A percentile compares a stretch with the other conserved stretches of the same genome.
Conservation (phyloP, 148 eudicot genomes). For the Beta vulgaris region DNA sequence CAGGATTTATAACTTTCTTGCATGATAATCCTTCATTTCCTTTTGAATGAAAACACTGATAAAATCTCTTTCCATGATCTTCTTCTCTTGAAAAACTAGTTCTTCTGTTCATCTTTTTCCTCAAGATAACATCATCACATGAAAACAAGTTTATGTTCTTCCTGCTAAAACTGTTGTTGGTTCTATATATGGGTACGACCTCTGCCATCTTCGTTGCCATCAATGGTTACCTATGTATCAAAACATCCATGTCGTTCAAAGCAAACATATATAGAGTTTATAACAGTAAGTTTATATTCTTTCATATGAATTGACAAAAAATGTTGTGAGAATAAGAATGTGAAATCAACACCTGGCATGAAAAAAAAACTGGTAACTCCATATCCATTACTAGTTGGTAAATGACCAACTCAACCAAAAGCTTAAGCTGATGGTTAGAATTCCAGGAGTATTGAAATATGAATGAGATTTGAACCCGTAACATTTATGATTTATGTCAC, state of each 20-base stretch:
- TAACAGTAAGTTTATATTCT: too few relatives aligned
- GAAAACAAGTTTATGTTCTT: not conserved
- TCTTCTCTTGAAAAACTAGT: not conserved
- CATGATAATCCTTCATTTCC: slow-evolving; percentile 12
- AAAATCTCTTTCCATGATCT: slow-evolving; percentile 9
- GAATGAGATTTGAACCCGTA: too few relatives aligned
- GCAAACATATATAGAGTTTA: not conserved
- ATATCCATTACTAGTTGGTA: too few relatives aligned
- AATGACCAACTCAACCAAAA: too few relatives aligned
- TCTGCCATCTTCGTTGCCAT: slow-evolving; percentile 41
- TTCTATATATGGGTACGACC: slow-evolving; percentile 27
- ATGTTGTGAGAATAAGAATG: too few relatives aligned
- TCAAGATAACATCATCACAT: not conserved
- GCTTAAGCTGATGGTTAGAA: too few relatives aligned
- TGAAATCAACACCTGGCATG: too few relatives aligned
- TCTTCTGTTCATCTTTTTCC: not conserved
- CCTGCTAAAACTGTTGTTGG: slow-evolving; percentile 11
- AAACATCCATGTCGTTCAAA: not conserved
- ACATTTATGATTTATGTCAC: too few relatives aligned
- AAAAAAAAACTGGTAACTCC: too few relatives aligned
- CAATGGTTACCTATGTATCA: slow-evolving; percentile 9
- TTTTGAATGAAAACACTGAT: not conserved
- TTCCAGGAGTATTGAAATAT: too few relatives aligned
- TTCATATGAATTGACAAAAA: too few relatives aligned
- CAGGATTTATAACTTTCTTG: slow-evolving; percentile 23